Evolutionary conservation across 2,329 filamentous ascomycete species (phyloP), one percentile per base, ranked within the genome.

Genomic region (Alternaria sp.): DNA sequence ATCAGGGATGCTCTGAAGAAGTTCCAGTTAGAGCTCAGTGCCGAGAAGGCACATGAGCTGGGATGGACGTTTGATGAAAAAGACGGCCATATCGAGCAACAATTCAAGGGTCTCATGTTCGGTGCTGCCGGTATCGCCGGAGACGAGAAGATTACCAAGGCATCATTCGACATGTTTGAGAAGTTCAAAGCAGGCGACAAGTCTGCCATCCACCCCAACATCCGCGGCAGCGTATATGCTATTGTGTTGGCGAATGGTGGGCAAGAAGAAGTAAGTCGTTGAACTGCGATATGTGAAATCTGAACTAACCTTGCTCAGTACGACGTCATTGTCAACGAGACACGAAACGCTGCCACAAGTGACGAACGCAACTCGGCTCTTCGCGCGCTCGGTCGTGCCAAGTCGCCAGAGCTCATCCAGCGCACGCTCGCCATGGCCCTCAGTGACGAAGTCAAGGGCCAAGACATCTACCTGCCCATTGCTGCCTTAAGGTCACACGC

Each of bases 361-460:
- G 93, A 97, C 73, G 93, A 97, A 83, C 92, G 94, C 76, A 97
- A 97, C 80, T 94, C 92, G 12, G 93, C 93, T 1, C 87, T 98
- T 60, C 92, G 94, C 71, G 88, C 87, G 32, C 86, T 98, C 22
- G 94, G 94, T 52, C 89, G 93, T 52, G 89, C 92, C 48, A 90
- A 90, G 75, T 86, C 91, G 58, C 89, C 92, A 1, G 88, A 90
- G 67, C 87, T 97, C 50, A 94, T 97, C 77, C 83, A 95, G 82
- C 88, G 88, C 63, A 94, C 93, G 3, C 85, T 98, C 14, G 86
- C 84, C 30, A 84, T 97, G 65, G 85, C 93, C 32, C 85, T 94
- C 59, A 88, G 89, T 77, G 88, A 90, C 63, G 90, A 97, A 68
- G 91, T 97, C 80, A 97, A 96, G 84, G 93, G 92, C 66, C 94